phyloP scores from a whole-genome alignment of 768 basidiomycete genomes.

The Suillus fuscotomentosus region DNA sequence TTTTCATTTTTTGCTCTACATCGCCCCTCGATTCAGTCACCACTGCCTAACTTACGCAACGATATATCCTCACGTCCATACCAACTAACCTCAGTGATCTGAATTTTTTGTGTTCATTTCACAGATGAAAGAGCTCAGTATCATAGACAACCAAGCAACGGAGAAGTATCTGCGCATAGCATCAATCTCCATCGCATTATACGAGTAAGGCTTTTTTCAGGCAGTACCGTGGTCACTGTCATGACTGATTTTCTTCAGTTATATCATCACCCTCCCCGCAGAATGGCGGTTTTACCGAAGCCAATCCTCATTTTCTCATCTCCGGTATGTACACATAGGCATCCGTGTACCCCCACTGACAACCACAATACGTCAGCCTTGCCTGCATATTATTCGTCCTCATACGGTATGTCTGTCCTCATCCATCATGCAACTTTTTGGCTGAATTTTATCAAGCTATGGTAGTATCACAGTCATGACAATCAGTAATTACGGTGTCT shows the following conservation, averaged over 20 bases:
- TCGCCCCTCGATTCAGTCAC: not conserved
- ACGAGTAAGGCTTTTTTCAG: slow-evolving; percentile 30
- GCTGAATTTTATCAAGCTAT: slow-evolving; percentile 18
- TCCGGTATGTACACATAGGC: slow-evolving; percentile 20
- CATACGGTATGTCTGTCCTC: slow-evolving; percentile 24
- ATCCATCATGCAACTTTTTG: not conserved
- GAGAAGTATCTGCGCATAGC: slow-evolving; percentile 34
- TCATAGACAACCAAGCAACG: slow-evolving; percentile 7
- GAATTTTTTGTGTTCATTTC: not conserved
- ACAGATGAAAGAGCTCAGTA: slow-evolving; percentile 15
- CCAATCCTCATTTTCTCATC: slow-evolving; percentile 22
- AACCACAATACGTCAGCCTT: slow-evolving; percentile 14
- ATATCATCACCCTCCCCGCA: slow-evolving; percentile 31
- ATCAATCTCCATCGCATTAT: slow-evolving; percentile 36
- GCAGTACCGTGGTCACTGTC: not conserved
- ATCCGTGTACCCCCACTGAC: not conserved
- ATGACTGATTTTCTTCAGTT: slow-evolving; percentile 17
- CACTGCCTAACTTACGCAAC: not conserved
- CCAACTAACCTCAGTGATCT: not conserved
- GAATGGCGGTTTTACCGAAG: slow-evolving; percentile 34
- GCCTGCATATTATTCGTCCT: slow-evolving; percentile 33
- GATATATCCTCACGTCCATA: not conserved
- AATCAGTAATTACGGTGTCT: slow-evolving; percentile 59
- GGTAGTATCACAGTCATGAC: slow-evolving; percentile 47
- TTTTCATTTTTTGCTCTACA: not conserved